phyloP scores from a whole-genome alignment of 2,329 filamentous ascomycete genomes.

The Tolypocladium ophioglossoides region DNA sequence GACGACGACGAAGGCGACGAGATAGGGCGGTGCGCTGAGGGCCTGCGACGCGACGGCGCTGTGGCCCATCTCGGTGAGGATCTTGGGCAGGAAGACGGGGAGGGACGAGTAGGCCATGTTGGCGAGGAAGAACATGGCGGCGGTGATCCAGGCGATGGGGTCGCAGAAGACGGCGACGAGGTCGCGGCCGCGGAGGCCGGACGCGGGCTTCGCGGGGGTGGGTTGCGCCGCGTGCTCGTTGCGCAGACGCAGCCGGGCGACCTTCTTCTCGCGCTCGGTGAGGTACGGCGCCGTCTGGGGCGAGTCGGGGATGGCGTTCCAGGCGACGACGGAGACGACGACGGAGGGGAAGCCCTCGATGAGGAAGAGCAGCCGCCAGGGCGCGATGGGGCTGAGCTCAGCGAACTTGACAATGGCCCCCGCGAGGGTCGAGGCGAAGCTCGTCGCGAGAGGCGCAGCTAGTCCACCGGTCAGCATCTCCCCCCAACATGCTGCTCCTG shows the following conservation, averaged over 20 bases:
- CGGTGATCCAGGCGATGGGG: constrained; percentile 52
- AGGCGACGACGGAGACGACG: constrained; percentile 62
- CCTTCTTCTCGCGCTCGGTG: constrained; percentile 50
- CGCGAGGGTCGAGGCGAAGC: constrained; percentile 66
- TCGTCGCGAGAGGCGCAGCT: constrained; percentile 71
- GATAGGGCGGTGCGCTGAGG: constrained; percentile 71
- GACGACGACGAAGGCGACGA: constrained; percentile 62
- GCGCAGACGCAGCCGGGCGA: constrained; percentile 60
- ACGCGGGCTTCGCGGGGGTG: constrained; percentile 1
- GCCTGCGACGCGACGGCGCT: constrained; percentile 58
- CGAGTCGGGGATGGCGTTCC: constrained; percentile 65
- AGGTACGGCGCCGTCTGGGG: constrained; percentile 57
- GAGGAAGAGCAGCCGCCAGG: constrained; percentile 79
- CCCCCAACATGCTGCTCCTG: neutral
- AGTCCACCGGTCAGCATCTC: neutral
- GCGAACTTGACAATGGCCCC: constrained; percentile 67
- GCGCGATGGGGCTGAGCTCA: constrained; percentile 55
- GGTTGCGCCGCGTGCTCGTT: constrained; percentile 21
- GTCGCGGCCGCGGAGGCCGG: constrained; percentile 43
- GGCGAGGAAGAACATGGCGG: constrained; percentile 75
- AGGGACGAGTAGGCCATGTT: constrained; percentile 85
- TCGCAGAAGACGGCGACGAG: constrained; percentile 35
- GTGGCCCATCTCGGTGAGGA: constrained; percentile 68
- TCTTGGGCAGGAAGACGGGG: constrained; percentile 78
- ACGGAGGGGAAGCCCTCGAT: constrained; percentile 79